Percentiles rank a stretch among this genome's conserved stretches.
Evolutionary conservation across 2,329 filamentous ascomycete genomes (phyloP).

Genomic region (Cytospora paraplurivora): DNA sequence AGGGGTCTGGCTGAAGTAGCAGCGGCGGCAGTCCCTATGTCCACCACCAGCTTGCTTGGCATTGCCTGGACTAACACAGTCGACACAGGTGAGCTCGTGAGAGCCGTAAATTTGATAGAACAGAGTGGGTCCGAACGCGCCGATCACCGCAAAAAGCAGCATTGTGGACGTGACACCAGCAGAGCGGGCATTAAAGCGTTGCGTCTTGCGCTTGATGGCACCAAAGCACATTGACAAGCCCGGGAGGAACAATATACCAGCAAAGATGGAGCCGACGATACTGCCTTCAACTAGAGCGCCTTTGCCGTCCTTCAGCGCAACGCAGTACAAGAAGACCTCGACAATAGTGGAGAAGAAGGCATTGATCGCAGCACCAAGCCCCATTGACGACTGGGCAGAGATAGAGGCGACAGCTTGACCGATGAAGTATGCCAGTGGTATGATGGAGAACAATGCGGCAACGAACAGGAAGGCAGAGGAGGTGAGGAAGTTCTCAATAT

Average conservation of each 20-base stretch:
- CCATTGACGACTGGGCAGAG: conserved; percentile 98
- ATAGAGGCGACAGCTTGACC: conserved; percentile 98
- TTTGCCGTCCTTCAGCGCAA: conserved; percentile 91
- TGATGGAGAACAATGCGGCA: conserved; percentile 84
- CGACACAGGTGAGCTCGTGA: conserved; percentile 87
- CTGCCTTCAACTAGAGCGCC: conserved; percentile 91
- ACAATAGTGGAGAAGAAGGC: conserved; percentile 98
- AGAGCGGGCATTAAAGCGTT: conserved; percentile 95
- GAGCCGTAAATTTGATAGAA: conserved; percentile 99
- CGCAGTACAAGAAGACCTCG: conserved; percentile 96
- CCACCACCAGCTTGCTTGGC: conserved; percentile 39
- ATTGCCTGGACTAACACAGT: conserved; percentile 54
- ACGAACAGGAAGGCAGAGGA: conserved; percentile 84
- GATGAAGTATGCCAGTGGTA: conserved; percentile 96
- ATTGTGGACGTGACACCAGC: conserved; percentile 97
- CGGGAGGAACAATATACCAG: conserved; percentile 90
- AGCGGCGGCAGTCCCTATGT: conserved; percentile 81
- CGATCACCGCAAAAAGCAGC: conserved; percentile 94
- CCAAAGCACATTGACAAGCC: conserved; percentile 99
- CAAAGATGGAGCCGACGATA: conserved; percentile 97
- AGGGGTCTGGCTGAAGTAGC: conserved; percentile 89
- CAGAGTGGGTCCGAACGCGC: conserved; percentile 89
- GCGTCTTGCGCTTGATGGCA: conserved; percentile 95
- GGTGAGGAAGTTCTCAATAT: conserved; percentile 73
- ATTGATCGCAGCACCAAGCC: conserved; percentile 93